Percentiles rank a stretch among this genome's conserved stretches.
Evolutionary conservation across 108 stramenopile genomes (phyloP).

Genomic region (Cyclotella sp.): DNA sequence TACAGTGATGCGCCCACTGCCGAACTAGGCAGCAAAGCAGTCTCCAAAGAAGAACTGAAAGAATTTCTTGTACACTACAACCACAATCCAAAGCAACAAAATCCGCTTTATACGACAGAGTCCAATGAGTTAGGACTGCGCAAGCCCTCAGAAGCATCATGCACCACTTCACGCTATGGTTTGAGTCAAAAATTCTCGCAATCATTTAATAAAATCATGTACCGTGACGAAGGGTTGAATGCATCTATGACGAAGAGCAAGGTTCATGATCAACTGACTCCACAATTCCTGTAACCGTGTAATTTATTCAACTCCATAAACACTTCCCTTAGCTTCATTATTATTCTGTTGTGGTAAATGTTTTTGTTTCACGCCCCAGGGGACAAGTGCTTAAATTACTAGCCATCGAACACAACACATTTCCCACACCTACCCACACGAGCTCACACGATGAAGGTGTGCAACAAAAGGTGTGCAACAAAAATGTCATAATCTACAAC

Average conservation of each 20-base stretch:
- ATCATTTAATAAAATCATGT: conserved; percentile 66
- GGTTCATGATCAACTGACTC: conserved; percentile 48
- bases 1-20: conserved; percentile 4
- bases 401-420: no score
- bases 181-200: conserved; percentile 71
- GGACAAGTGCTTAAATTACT: neutral
- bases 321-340: no score
- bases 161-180: conserved; percentile 57
- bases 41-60: conserved; percentile 45
- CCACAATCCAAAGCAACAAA: conserved; percentile 64
- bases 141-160: conserved; percentile 65
- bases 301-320: conserved; percentile 3
- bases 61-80: conserved; percentile 54
- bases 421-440: no score
- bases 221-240: conserved; percentile 71
- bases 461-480: no score
- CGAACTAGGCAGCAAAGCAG: conserved; percentile 5
- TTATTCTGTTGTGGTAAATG: no score
- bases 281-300: conserved; percentile 37
- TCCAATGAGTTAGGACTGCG: conserved; percentile 66
- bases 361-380: neutral
- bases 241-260: conserved; percentile 54
- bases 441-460: no score
- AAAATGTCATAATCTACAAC: no score
- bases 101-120: conserved; percentile 69